Base-by-base conservation (phyloP, 179 eudicot species). In the Sideroxylon spinosum region DNA sequence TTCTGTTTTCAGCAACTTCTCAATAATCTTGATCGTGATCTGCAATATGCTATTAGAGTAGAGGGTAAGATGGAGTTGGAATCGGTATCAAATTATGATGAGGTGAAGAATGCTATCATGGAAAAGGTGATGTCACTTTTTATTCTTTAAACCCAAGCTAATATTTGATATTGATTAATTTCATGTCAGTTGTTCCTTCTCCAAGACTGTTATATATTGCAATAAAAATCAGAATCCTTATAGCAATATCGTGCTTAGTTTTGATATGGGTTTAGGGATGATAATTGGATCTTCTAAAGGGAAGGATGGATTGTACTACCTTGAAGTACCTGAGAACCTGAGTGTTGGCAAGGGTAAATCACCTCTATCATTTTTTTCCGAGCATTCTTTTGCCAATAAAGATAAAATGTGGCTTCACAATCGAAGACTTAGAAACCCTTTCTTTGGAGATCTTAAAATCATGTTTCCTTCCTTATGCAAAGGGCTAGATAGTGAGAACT, bases 61-160 rank as follows among this genome's bases (percentile, higher is more conserved):
- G 99, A 95, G 90, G 99, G 99, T 68, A 95, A 95, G 89, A 89
- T 92, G 98, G 97, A 93, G 79, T 70, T 95, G 84, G 90, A 92
- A 57, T 71, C 79, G 22, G 91, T 95, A 46, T 72, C 88, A 25
- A 95, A 95, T 85, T 95, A 95, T 80, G 95, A 91, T 55, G 98
- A 93, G 86, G 96, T 93, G 80, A 95, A 92, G 88, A 77, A 79
- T 83, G 89, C 87, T 63, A 95, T 95, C 37, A 77, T 77, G 89
- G 94, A 92, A 78, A 92, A 95, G 99, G 99, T 95, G 80, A 37
- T 20, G 77, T 10, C 67, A 78, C 49, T 70, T 66, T 78, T 66
- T 60, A 67, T 71, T 73, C 37, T 73, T 73, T 59, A 63, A 72
- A 57, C 68, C 29, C 66, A 56, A 23, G 44, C 68, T 71, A 79